Conservation (phyloP, 2,329 filamentous ascomycete genomes). For the Ceratocystis alfenasii region DNA sequence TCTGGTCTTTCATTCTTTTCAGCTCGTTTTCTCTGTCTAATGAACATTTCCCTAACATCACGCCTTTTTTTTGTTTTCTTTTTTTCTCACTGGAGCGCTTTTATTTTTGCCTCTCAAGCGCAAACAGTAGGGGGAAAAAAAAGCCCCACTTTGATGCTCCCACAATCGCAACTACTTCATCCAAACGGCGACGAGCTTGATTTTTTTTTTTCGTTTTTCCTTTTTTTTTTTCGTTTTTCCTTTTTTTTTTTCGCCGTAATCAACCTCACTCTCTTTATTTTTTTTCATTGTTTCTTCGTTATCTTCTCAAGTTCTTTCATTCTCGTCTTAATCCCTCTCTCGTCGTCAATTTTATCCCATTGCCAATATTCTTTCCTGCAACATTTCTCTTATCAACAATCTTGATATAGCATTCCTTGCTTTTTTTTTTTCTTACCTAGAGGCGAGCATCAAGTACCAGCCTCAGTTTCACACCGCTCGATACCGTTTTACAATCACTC, state of each 20-base stretch:
- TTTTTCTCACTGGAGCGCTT: neutral
- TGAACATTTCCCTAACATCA: no score
- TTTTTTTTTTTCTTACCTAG: neutral
- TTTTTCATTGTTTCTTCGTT: neutral
- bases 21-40: neutral
- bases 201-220: neutral
- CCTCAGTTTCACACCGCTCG: neutral
- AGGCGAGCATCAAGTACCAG: neutral
- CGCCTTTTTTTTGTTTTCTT: neutral
- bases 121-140: neutral
- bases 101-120: neutral
- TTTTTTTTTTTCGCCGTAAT: neutral
- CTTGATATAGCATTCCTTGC: constrained; percentile 1
- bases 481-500: neutral
- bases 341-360: neutral
- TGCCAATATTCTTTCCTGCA: neutral
- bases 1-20: neutral
- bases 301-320: neutral
- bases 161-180: constrained; percentile 11
- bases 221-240: neutral
- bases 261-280: neutral
- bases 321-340: neutral
- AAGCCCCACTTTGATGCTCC: neutral
- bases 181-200: neutral
- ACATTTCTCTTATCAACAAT: constrained; percentile 6